Evolutionary conservation across 495 filamentous ascomycete species (phyloP).

Genomic region (Astrocystis sublimbata): DNA sequence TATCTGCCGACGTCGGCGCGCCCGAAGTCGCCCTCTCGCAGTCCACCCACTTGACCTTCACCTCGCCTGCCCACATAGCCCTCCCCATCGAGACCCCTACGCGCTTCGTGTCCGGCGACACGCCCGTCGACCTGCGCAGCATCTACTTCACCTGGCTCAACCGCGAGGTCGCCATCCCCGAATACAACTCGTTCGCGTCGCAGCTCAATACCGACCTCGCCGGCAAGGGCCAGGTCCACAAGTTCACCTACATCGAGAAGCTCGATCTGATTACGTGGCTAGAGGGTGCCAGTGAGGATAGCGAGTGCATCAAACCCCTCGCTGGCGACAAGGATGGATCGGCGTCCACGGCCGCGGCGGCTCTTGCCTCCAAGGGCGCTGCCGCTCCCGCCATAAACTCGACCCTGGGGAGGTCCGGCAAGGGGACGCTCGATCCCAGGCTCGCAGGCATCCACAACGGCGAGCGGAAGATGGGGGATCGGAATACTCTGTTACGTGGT

Average conservation of each 20-base stretch:
- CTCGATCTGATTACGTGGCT: slow-evolving; percentile 90
- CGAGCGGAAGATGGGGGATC: slow-evolving; percentile 87
- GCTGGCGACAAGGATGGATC: slow-evolving; percentile 60
- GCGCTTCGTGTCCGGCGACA: slow-evolving; percentile 72
- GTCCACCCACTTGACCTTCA: slow-evolving; percentile 83
- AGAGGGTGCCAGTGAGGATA: slow-evolving; percentile 82
- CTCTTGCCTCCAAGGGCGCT: slow-evolving; percentile 51
- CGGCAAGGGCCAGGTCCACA: slow-evolving; percentile 66
- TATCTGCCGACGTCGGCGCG: slow-evolving; percentile 56
- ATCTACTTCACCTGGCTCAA: slow-evolving; percentile 96
- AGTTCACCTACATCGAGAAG: slow-evolving; percentile 84
- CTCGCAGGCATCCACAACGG: slow-evolving; percentile 85
- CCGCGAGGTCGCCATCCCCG: slow-evolving; percentile 80
- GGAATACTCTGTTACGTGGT: slow-evolving; percentile 83
- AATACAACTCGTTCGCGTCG: slow-evolving; percentile 83
- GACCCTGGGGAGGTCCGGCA: slow-evolving; percentile 48
- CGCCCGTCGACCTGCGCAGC: slow-evolving; percentile 82
- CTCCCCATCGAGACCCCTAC: slow-evolving; percentile 75
- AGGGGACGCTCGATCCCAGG: slow-evolving; percentile 71
- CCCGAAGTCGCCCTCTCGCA: slow-evolving; percentile 59
- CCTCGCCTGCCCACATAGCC: slow-evolving; percentile 59
- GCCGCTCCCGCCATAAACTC: slow-evolving; percentile 50
- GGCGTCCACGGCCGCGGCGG: slow-evolving; percentile 46
- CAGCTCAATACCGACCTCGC: slow-evolving; percentile 78
- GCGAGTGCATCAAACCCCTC: slow-evolving; percentile 86